Base-by-base conservation (phyloP, 2,329 filamentous ascomycete genomes). In the Waltergamsia citrina region DNA sequence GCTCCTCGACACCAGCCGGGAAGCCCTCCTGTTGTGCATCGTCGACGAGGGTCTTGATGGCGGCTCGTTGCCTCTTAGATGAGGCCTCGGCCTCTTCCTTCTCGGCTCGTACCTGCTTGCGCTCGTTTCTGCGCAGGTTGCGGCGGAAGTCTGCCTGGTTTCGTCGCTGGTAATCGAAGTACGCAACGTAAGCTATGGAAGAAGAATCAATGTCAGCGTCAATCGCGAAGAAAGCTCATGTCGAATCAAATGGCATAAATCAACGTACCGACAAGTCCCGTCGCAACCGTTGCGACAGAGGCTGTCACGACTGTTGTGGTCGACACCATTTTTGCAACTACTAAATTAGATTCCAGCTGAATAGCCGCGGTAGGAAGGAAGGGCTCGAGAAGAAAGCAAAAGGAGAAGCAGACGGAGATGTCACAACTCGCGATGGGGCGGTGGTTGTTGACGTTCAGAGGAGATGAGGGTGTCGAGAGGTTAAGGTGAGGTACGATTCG, bases 1-100 rank as follows among this genome's bases (percentile, higher is more conserved):
- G 87, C 67, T 94, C 87, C 58, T 96, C 90, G 23, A 90, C 78
- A 50, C 87, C 85, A 28, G 73, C 70, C 32, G 92, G 92, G 72
- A 94, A 95, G 37, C 90, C 92, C 60, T 94, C 87, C 38, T 84
- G 82, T 65, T 87, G 85, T 48, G 88, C 86, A 49, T 82, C 74
- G 48, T 86, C 78, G 32, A 96, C 82, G 34, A 75, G 78, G 37
- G 62, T 60, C 61, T 81, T 81, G 63, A 98, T 84, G 48, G 71
- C 66, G 57, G 84, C 72, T 53, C 80, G 77, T 65, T 85, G 81
- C 57, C 71, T 68, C 47, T 72, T 69, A 42, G 71, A 71, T 44
- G 75, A 70, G 39, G 72, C 70, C 52, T 81, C 74, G 41, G 78
- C 80, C 53, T 79, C 71, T 50, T 84, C 80, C 64, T 86, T 85